Evolutionary conservation across 352 stramenopile genomes (phyloP).

Genomic region (Globisporangium paroecandrum): DNA sequence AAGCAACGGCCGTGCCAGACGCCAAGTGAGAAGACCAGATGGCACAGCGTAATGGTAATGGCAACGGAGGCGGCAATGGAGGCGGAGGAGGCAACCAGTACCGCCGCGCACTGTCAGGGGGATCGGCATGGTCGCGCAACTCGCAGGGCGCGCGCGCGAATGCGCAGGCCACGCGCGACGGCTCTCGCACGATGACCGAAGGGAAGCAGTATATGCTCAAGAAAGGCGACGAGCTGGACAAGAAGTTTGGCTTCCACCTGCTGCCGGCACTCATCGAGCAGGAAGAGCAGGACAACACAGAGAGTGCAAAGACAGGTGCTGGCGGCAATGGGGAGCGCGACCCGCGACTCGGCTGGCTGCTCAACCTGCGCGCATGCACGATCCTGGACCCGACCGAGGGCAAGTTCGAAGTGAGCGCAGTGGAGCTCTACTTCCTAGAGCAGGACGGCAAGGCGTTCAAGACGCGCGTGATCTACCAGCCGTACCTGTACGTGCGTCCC

Average conservation of each 20-base stretch:
- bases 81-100: conserved; percentile 30
- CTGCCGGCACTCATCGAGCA: conserved; percentile 57
- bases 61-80: background rate
- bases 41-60: conserved; percentile 12
- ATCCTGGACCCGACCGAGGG: conserved; percentile 51
- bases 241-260: conserved; percentile 64
- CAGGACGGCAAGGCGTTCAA: conserved; percentile 95
- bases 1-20: background rate
- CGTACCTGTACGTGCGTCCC: conserved; percentile 96
- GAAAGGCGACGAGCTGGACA: conserved; percentile 66
- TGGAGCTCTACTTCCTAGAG: conserved; percentile 96
- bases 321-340: conserved; percentile 10
- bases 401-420: conserved; percentile 81
- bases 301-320: background rate
- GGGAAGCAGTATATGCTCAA: conserved; percentile 52
- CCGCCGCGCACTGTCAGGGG: conserved; percentile 48
- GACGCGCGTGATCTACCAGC: conserved; percentile 92
- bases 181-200: conserved; percentile 51
- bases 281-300: conserved; percentile 26
- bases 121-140: conserved; percentile 61
- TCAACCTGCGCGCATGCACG: conserved; percentile 64
- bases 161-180: conserved; percentile 27
- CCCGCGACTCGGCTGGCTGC: conserved; percentile 60
- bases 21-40: conserved; percentile 8
- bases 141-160: conserved; percentile 76